Percentiles rank a stretch among this genome's conserved stretches.
Conservation (phyloP, 306 rosid genomes). For the Medicago ruthenica region DNA sequence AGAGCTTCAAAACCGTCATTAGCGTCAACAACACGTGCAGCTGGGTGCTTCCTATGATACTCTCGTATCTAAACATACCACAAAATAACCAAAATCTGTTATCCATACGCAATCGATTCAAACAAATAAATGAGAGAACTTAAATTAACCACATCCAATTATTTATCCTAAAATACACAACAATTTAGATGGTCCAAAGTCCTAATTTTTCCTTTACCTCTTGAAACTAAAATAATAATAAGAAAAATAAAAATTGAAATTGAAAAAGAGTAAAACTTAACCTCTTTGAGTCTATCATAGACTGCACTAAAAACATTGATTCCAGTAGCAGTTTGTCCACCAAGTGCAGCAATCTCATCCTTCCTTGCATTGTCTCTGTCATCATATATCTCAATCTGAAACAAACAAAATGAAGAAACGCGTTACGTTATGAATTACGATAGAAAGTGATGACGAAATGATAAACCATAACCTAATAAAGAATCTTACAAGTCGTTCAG, state of each 20-base stretch:
- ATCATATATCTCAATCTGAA: conserved; percentile 82
- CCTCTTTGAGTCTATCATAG: conserved; percentile 96
- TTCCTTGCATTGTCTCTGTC: conserved; percentile 87
- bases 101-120: background rate
- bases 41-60: conserved; percentile 93
- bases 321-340: conserved; percentile 93
- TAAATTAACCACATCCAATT: conserved; percentile 19
- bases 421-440: background rate
- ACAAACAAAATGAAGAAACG: no score
- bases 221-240: no score
- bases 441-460: no score
- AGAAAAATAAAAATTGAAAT: no score
- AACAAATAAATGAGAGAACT: conserved; percentile 10
- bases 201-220: no score
- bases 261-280: background rate
- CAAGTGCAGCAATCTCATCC: conserved; percentile 95
- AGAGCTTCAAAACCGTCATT: conserved; percentile 71
- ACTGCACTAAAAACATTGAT: conserved; percentile 92
- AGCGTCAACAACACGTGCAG: conserved; percentile 85
- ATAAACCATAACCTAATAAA: background rate
- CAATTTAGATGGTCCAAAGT: background rate
- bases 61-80: conserved; percentile 79
- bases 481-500: conserved; percentile 66
- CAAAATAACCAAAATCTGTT: conserved; percentile 22
- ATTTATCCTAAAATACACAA: conserved; percentile 1